Evolutionary conservation across 2,329 filamentous ascomycete genomes (phyloP), one percentile per base, ranked within the genome.

Genomic region (Dissoconium aciculare): DNA sequence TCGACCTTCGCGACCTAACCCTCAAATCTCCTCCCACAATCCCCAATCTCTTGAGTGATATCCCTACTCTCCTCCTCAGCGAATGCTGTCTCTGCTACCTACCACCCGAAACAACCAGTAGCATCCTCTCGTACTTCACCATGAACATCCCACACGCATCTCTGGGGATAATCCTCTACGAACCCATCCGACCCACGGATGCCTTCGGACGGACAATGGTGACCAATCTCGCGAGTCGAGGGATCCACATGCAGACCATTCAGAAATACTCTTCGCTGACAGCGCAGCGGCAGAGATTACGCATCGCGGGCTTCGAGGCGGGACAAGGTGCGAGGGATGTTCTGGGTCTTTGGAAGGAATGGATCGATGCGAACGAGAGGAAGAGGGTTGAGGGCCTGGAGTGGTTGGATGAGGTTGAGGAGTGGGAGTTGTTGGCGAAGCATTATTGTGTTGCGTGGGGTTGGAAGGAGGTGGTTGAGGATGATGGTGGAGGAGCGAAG

Each of bases 61-160:
- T 81, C 0, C 83, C 89, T 0, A 98, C 89, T 0, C 59, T 98
- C 5, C 57, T 98, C 14, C 66, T 98, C 5, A 95, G 87, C 0
- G 89, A 98, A 56, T 95, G 89, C 64, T 98, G 89, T 52, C 67
- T 98, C 17, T 82, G 89, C 52, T 98, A 98, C 49, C 68, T 98
- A 1, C 66, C 75, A 5, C 66, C 74, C 0, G 47, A 65, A 0
- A 67, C 74, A 30, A 77, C 84, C 0, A 62, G 66, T 21, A 42
- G 45, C 37, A 51, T 57, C 15, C 45, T 59, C 15, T 43, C 58
- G n/a, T 50, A 54, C 50, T 28, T 56, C 11, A 58, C 52, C 33
- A 46, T 45, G 38, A 40, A 43, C 28, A 26, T 50, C 11, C n/a
- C n/a, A n/a, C 30, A 35, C 24, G 74, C 40, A 44, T 67, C 54